These are phyloP conservation scores for Podaxis sp. DNA, from an alignment of 768 basidiomycete genomes.

Conservation along the genomic window DNA sequence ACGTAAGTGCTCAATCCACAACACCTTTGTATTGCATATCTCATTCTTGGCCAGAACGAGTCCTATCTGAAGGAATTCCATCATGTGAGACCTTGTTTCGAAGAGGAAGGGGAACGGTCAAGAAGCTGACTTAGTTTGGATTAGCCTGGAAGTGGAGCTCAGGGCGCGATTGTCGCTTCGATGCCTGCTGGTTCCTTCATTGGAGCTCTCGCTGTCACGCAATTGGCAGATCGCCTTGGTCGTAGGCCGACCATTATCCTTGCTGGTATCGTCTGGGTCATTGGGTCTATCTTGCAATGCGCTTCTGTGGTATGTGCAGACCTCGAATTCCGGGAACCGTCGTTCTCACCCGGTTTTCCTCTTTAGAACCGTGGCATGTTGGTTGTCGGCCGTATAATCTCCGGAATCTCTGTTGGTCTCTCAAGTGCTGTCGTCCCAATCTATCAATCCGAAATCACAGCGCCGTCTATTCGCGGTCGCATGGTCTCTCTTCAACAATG, in stretches of 20 bases:
- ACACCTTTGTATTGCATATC: not conserved
- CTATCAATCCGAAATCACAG: conserved; percentile 76
- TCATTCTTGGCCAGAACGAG: conserved; percentile 30
- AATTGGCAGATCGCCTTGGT: conserved; percentile 64
- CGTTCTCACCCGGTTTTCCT: not conserved
- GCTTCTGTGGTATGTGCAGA: conserved; percentile 42
- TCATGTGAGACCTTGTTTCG: conserved; percentile 25
- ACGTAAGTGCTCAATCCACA: conserved; percentile 21
- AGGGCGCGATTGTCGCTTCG: conserved; percentile 75
- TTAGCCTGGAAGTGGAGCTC: conserved; percentile 51
- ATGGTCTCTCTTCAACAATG: conserved; percentile 80
- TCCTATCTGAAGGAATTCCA: conserved; percentile 37
- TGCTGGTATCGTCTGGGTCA: conserved; percentile 68
- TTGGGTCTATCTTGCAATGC: conserved; percentile 73
- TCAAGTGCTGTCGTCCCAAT: conserved; percentile 68
- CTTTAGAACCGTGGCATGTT: conserved; percentile 71
- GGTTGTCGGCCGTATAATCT: conserved; percentile 66
- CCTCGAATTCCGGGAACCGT: conserved; percentile 1
- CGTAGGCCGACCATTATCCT: conserved; percentile 67
- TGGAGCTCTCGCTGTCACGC: conserved; percentile 62
- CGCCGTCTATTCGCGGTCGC: conserved; percentile 69
- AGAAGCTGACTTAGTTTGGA: not conserved
- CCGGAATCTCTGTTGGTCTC: conserved; percentile 67
- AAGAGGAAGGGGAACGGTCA: not conserved
- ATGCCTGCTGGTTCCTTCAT: conserved; percentile 77